Conservation (phyloP, 805 yeast genomes). For the Ogataea minuta region DNA sequence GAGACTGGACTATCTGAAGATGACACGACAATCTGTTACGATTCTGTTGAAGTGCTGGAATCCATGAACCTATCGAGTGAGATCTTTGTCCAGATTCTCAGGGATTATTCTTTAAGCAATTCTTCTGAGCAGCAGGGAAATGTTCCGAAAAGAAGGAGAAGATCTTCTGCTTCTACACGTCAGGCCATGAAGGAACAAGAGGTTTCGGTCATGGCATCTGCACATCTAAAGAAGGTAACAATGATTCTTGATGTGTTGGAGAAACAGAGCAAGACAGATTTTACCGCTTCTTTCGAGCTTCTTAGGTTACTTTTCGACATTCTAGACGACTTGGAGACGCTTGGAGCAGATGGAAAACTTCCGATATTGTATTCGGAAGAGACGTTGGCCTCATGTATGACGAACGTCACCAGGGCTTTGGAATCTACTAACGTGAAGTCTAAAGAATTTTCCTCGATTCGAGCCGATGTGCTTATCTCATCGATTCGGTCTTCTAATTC, state of each 20-base stretch:
- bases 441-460: constrained; percentile 59
- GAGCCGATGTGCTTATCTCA: constrained; percentile 89
- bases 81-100: constrained; percentile 57
- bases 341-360: constrained; percentile 87
- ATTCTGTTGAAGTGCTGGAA: constrained; percentile 53
- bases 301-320: constrained; percentile 49
- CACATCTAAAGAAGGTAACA: constrained; percentile 75
- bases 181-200: constrained; percentile 74
- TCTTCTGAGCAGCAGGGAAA: constrained; percentile 35
- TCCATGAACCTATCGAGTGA: constrained; percentile 52
- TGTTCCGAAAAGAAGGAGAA: constrained; percentile 77
- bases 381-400: constrained; percentile 82
- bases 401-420: constrained; percentile 59
- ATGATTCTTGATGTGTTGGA: constrained; percentile 79
- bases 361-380: constrained; percentile 93
- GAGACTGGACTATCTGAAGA: constrained; percentile 40
- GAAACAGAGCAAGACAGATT: constrained; percentile 27
- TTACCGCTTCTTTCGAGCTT: constrained; percentile 36
- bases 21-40: constrained; percentile 45
- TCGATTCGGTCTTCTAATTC: constrained; percentile 86
- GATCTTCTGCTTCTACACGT: constrained; percentile 72
- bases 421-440: constrained; percentile 38
- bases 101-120: constrained; percentile 38
- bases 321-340: constrained; percentile 72
- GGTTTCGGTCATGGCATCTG: constrained; percentile 70